These are phyloP conservation scores for Monocercomonoides exilis DNA, from an alignment of 78 protist species.

Conservation along the genomic window DNA sequence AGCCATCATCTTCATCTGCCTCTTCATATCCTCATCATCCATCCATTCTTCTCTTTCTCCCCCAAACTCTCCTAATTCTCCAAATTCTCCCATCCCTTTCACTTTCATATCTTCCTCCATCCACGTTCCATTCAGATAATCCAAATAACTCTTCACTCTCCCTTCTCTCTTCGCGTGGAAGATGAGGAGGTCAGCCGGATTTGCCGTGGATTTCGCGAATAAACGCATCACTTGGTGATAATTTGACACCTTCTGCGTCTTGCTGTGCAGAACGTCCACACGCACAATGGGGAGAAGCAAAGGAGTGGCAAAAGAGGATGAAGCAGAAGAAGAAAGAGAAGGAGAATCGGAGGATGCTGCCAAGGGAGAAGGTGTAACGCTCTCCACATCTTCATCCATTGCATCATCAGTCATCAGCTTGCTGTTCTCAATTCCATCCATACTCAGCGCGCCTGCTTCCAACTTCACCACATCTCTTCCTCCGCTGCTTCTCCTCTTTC, in stretches of 20 bases:
- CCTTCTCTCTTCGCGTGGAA: too few species aligned
- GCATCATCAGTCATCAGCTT: slow-evolving; percentile 2
- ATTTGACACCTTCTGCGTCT: not conserved
- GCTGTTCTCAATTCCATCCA: slow-evolving; percentile 4
- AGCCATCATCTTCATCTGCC: not conserved
- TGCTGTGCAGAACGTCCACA: not conserved
- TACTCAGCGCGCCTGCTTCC: not conserved
- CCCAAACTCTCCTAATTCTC: not conserved
- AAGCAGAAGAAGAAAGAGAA: not conserved
- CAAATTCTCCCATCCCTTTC: not conserved
- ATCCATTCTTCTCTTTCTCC: not conserved
- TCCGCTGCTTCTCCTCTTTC: too few species aligned
- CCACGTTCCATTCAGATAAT: not conserved
- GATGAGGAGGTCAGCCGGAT: not conserved
- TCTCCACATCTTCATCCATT: not conserved
- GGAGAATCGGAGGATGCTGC: not conserved
- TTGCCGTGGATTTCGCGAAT: not conserved
- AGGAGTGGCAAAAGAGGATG: not conserved
- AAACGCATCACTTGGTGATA: not conserved
- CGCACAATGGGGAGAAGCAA: not conserved
- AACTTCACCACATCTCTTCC: not conserved
- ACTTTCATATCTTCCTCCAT: not conserved
- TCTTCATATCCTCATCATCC: not conserved
- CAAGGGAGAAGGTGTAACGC: not conserved
- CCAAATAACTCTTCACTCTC: not conserved